Percentiles rank a stretch among this genome's conserved stretches.
These are phyloP conservation scores for Stemphylium vesicarium DNA, from an alignment of 2,329 filamentous ascomycete species.

Conservation along the genomic window DNA sequence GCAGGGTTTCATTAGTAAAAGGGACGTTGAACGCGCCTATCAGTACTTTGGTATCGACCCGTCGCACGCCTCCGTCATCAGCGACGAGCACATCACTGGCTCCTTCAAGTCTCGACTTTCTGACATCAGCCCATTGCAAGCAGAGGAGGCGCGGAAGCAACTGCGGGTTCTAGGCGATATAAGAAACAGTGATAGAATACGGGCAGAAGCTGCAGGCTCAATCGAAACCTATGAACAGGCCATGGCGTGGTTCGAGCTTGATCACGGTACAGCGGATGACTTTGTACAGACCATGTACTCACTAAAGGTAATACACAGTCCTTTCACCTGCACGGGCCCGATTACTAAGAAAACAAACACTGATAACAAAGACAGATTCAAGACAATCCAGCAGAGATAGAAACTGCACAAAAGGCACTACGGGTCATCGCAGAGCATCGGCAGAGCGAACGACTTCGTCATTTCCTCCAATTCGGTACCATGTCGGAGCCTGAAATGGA, in stretches of 20 bases:
- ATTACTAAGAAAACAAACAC: constrained; percentile 1
- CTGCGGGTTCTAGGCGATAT: constrained; percentile 66
- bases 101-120: constrained; percentile 65
- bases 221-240: constrained; percentile 70
- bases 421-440: constrained; percentile 64
- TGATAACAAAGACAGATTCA: constrained; percentile 48
- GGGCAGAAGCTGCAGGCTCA: constrained; percentile 63
- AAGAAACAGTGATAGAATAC: constrained; percentile 64
- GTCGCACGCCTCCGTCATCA: constrained; percentile 48
- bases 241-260: constrained; percentile 64
- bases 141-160: constrained; percentile 62
- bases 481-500: constrained; percentile 61
- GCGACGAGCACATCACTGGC: constrained; percentile 67
- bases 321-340: background rate
- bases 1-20: constrained; percentile 62
- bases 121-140: constrained; percentile 60
- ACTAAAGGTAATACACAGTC: constrained; percentile 56
- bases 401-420: constrained; percentile 62
- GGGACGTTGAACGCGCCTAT: constrained; percentile 65
- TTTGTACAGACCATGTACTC: constrained; percentile 64
- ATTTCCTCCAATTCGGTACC: constrained; percentile 61
- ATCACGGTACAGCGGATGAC: constrained; percentile 58
- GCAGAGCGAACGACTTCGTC: constrained; percentile 60
- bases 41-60: constrained; percentile 62
- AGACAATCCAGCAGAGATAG: constrained; percentile 58